Base-by-base conservation (phyloP, 2,329 filamentous ascomycete genomes). In the Chrysosporium queenslandicum region DNA sequence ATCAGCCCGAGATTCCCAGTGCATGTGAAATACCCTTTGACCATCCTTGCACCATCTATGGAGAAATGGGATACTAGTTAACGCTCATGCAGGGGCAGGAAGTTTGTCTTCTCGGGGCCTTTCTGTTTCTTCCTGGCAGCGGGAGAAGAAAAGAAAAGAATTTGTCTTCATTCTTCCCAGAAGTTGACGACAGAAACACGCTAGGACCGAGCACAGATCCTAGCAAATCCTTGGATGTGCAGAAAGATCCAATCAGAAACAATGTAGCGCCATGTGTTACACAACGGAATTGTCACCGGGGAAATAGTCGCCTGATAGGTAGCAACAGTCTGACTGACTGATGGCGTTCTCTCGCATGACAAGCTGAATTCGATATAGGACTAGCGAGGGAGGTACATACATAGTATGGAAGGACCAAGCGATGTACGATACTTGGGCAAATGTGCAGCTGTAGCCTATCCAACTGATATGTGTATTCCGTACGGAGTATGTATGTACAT, bases 11-110 rank as follows among this genome's bases (percentile, higher is more conserved):
- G 14, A 12, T 29, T 30, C n/a, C 16, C 16, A 11, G 36, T 5
- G 36, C 23, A 23, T n/a, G n/a, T n/a, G n/a, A n/a, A n/a, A n/a
- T n/a, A n/a, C n/a, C n/a, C n/a, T n/a, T n/a, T n/a, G n/a, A n/a
- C n/a, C n/a, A 47, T 47, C 45, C 34, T 48, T 48, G 32, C 46
- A 48, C 20, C 32, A 36, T 36, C 46, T n/a, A n/a, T n/a, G n/a
- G n/a, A n/a, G n/a, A n/a, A n/a, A 48, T 48, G 46, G 34, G n/a
- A 20, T 21, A 41, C 21, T 16, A 40, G 25, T 21, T 18, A 53
- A 46, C 41, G 43, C 36, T 46, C 50, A 39, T 53, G 41, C 50
- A 53, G 34, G 50, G 41, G 30, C 50, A 9, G 32, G 43, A 46
- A 37, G 23, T 18, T 47, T 46, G 39, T 41, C 3, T 41, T 25